Conservation (phyloP, 352 stramenopile species). For the Globisporangium takayamanum region DNA sequence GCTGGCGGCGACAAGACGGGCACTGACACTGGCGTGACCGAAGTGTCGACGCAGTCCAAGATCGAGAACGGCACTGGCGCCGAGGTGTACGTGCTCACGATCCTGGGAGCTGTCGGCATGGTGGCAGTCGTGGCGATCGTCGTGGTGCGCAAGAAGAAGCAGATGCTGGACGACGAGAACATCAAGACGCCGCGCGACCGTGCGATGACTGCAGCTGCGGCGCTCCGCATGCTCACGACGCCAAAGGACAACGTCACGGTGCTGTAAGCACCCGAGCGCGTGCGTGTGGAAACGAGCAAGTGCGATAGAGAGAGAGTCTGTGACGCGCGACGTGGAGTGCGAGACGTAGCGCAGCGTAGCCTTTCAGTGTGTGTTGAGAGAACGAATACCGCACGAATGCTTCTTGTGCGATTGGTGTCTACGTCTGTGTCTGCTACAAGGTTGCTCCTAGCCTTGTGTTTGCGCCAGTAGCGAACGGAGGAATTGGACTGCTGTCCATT, state of each 20-base stretch:
- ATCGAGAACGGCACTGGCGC: slow-evolving; percentile 5
- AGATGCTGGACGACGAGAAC: slow-evolving; percentile 46
- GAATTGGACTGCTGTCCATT: too few relatives aligned
- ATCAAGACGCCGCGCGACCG: slow-evolving; percentile 43
- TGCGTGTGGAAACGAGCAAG: too few relatives aligned
- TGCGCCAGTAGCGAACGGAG: too few relatives aligned
- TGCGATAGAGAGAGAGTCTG: background rate
- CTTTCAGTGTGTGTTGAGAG: slow-evolving; percentile 18
- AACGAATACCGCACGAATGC: slow-evolving; percentile 22
- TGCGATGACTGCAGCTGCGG: slow-evolving; percentile 22
- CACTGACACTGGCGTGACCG: background rate
- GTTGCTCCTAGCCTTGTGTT: too few relatives aligned
- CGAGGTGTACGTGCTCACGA: slow-evolving; percentile 26
- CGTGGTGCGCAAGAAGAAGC: slow-evolving; percentile 65
- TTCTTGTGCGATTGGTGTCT: background rate
- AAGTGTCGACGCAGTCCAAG: slow-evolving; percentile 28
- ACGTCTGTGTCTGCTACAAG: too few relatives aligned
- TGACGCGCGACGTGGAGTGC: too few relatives aligned
- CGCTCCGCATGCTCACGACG: slow-evolving; percentile 34
- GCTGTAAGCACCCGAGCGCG: slow-evolving; percentile 3
- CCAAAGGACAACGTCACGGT: slow-evolving; percentile 49
- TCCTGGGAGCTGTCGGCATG: slow-evolving; percentile 29
- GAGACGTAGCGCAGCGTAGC: background rate
- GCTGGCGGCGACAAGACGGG: slow-evolving; percentile 15
- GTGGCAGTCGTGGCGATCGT: slow-evolving; percentile 51